Conservation (phyloP, 1,284 basidiomycete species). For the Marasmius tenuissimus region DNA sequence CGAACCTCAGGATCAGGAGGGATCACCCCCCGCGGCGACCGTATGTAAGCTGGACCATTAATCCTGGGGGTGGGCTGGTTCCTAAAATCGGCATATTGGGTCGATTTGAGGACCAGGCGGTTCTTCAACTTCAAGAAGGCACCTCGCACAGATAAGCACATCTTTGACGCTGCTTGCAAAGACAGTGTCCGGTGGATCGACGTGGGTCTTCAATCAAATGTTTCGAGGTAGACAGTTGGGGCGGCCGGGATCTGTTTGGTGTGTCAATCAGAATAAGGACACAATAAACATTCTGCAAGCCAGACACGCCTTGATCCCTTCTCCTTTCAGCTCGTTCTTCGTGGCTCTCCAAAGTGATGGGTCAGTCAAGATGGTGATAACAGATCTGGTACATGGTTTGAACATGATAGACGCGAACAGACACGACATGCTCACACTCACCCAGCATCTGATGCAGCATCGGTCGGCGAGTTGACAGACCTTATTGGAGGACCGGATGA, state of each 20-base stretch:
- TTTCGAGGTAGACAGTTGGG: conserved; percentile 37
- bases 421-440: conserved; percentile 23
- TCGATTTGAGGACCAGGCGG: conserved; percentile 65
- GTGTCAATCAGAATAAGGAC: not conserved
- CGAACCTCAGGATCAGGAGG: conserved; percentile 73
- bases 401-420: not conserved
- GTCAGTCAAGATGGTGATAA: conserved; percentile 53
- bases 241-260: conserved; percentile 41
- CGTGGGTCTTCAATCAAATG: conserved; percentile 15
- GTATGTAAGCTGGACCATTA: conserved; percentile 71
- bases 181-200: conserved; percentile 26
- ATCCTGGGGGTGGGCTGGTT: conserved; percentile 53
- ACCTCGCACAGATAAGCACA: not conserved
- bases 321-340: conserved; percentile 57
- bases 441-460: conserved; percentile 47
- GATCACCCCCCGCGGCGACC: conserved; percentile 65
- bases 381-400: conserved; percentile 50
- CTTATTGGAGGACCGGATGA: conserved; percentile 65
- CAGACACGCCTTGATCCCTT: conserved; percentile 53
- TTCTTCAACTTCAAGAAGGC: not conserved
- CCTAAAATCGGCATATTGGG: conserved; percentile 55
- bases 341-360: conserved; percentile 51
- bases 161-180: conserved; percentile 43
- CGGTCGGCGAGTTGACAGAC: conserved; percentile 59
- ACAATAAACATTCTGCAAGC: conserved; percentile 4